These are phyloP conservation scores for Platismatia glauca DNA, from an alignment of 495 filamentous ascomycete genomes.

Conservation along the genomic window DNA sequence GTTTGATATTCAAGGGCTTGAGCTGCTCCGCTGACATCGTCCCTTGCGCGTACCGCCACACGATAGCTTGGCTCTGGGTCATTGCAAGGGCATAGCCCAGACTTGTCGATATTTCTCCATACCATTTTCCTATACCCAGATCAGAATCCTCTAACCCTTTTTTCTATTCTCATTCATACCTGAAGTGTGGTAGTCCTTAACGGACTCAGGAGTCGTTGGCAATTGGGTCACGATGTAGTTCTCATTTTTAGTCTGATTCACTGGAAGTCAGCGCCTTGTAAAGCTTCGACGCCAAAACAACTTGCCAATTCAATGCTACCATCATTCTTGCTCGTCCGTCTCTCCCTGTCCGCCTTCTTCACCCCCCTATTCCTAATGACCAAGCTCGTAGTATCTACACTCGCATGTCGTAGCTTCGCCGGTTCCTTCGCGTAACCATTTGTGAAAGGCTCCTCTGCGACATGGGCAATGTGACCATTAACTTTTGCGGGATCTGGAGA, in stretches of 20 bases:
- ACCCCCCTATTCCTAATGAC: slow-evolving; percentile 52
- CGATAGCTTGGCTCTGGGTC: slow-evolving; percentile 67
- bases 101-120: slow-evolving; percentile 53
- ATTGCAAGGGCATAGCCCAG: slow-evolving; percentile 68
- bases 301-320: slow-evolving; percentile 56
- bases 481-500: slow-evolving; percentile 19
- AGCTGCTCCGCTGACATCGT: slow-evolving; percentile 56
- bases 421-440: slow-evolving; percentile 32
- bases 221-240: slow-evolving; percentile 81
- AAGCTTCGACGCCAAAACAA: slow-evolving; percentile 14
- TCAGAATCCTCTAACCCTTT: slow-evolving; percentile 15
- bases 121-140: slow-evolving; percentile 27
- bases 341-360: slow-evolving; percentile 44
- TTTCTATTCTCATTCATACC: slow-evolving; percentile 37
- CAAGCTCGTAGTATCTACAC: slow-evolving; percentile 39
- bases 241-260: slow-evolving; percentile 66
- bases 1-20: slow-evolving; percentile 49
- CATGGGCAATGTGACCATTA: slow-evolving; percentile 23
- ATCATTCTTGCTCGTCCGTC: slow-evolving; percentile 43
- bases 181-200: slow-evolving; percentile 48
- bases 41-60: slow-evolving; percentile 76
- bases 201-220: slow-evolving; percentile 64
- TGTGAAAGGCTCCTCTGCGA: slow-evolving; percentile 30
- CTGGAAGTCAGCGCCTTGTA: slow-evolving; percentile 7
- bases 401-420: slow-evolving; percentile 37